phyloP scores from a whole-genome alignment of 768 basidiomycete species.

The Mycena vulgaris region DNA sequence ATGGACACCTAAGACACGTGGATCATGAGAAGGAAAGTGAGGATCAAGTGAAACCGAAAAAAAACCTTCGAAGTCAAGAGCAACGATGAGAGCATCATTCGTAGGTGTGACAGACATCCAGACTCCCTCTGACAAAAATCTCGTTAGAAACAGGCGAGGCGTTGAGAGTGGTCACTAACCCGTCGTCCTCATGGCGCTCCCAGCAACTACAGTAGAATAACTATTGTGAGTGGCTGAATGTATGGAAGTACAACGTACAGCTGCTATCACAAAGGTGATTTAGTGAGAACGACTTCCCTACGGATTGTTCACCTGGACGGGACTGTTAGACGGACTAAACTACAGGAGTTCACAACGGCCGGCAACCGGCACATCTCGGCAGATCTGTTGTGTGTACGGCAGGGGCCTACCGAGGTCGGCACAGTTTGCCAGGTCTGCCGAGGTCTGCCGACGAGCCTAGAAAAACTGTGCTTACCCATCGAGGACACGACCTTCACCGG shows the following conservation, averaged over 20 bases:
- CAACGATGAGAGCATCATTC: constrained; percentile 65
- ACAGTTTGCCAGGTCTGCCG: too few relatives aligned
- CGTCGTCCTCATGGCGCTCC: constrained; percentile 77
- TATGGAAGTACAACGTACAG: constrained; percentile 39
- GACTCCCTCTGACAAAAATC: constrained; percentile 61
- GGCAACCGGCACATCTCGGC: too few relatives aligned
- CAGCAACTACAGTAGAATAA: constrained; percentile 58
- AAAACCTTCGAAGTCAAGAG: constrained; percentile 77
- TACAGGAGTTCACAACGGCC: too few relatives aligned
- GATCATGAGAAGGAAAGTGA: not conserved
- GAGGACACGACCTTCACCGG: constrained; percentile 78
- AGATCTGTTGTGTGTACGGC: too few relatives aligned
- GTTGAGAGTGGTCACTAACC: constrained; percentile 40
- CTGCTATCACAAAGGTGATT: constrained; percentile 77
- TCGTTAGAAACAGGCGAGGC: not conserved
- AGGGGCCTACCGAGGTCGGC: too few relatives aligned
- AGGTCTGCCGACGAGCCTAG: too few relatives aligned
- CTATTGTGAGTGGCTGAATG: not conserved
- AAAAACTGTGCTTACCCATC: constrained; percentile 60
- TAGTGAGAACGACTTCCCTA: constrained; percentile 72
- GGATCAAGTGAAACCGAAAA: not conserved
- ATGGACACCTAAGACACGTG: constrained; percentile 63
- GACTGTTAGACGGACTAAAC: too few relatives aligned
- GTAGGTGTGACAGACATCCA: constrained; percentile 81
- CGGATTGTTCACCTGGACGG: constrained; percentile 69